phyloP scores from a whole-genome alignment of 2,329 filamentous ascomycete species.

The Scolecobasidium constrictum region DNA sequence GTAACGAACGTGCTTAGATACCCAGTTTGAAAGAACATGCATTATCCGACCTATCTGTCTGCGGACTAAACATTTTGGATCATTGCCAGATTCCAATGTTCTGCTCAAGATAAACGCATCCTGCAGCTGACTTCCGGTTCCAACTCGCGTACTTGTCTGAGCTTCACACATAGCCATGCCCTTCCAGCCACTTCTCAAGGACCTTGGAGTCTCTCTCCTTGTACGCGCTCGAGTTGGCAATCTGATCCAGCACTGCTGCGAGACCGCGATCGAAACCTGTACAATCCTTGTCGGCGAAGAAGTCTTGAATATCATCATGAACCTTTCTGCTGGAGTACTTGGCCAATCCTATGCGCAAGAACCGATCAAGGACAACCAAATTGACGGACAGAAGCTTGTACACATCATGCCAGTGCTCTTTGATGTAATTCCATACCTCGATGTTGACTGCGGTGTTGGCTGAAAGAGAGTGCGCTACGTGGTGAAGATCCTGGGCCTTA shows the following conservation, averaged over 20 bases:
- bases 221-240: constrained; percentile 75
- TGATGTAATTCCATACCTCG: constrained; percentile 76
- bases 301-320: constrained; percentile 66
- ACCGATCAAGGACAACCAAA: constrained; percentile 80
- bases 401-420: constrained; percentile 66
- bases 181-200: constrained; percentile 68
- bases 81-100: too few species aligned
- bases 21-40: not conserved
- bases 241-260: constrained; percentile 74
- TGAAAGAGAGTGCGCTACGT: constrained; percentile 61
- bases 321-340: constrained; percentile 64
- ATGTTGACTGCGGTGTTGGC: constrained; percentile 62
- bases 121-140: too few species aligned
- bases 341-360: constrained; percentile 65
- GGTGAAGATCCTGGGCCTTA: constrained; percentile 77
- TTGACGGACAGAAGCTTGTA: constrained; percentile 64
- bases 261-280: constrained; percentile 77
- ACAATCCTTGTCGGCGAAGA: constrained; percentile 82
- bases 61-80: not conserved
- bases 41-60: not conserved
- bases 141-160: too few species aligned
- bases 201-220: constrained; percentile 61
- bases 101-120: too few species aligned
- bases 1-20: too few species aligned
- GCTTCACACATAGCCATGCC: constrained; percentile 41